Base-by-base conservation (phyloP, 2,329 filamentous ascomycete species). In the Monosporascus sp. region DNA sequence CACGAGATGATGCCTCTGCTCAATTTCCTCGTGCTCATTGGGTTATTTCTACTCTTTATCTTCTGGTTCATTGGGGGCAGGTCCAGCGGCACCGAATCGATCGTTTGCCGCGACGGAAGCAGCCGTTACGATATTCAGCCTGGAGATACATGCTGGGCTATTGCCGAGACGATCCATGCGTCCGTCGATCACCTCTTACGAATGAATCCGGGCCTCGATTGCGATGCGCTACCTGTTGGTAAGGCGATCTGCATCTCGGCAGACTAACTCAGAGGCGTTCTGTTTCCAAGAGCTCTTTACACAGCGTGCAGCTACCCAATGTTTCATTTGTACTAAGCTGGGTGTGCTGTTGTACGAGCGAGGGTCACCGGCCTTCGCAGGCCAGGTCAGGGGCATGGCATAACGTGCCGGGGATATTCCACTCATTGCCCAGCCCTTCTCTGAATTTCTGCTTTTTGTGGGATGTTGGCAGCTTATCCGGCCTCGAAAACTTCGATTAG, bases 21-120 rank as follows among this genome's bases (percentile, higher is more conserved):
- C 61, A 83, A 83, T 62, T 84, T 83, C 66, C 80, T 79, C 51
- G 66, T 83, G 56, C 65, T 84, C 37, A 71, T 82, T 51, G 70
- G 79, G 4, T 60, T 82, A 17, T 78, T 75, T 55, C 65, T 84
- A 48, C 61, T 83, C 36, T 63, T 75, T 19, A 60, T 84, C 44
- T 74, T 78, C 55, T 81, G 76, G 75, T 76, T 75, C 64, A 67
- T 81, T 19, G 65, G 69, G 53, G 62, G 66, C 52, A 66, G 64
- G 2, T 61, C 70, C 0, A 61, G 62, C 14, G 50, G 46, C 37
- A 44, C 59, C 7, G 62, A 60, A 9, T 52, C 59, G 37, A 52
- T 27, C 48, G 51, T 27, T 7, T 74, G 74, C 37, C 57, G 53
- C 0, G 64, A 66, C 17, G 68, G 68, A 46, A 62, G 59, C 20